Evolutionary conservation across 257 asterid genomes (phyloP).

Genomic region (Mentha longifolia): DNA sequence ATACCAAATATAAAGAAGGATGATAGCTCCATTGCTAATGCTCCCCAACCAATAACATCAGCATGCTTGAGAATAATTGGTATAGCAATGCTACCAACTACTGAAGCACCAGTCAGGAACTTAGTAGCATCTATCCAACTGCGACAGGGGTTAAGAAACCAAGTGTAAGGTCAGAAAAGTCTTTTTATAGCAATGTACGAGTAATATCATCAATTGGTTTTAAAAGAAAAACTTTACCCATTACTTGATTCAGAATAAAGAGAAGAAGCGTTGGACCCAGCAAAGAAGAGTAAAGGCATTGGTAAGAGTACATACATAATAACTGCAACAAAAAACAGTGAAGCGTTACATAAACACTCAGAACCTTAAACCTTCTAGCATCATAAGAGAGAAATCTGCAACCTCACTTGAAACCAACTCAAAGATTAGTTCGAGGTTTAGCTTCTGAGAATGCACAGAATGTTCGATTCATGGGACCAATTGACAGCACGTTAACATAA

Average conservation of each 20-base stretch:
- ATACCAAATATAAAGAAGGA: conserved; percentile 62
- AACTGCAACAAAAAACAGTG: conserved; percentile 54
- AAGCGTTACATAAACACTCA: conserved; percentile 23
- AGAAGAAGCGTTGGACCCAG: conserved; percentile 71
- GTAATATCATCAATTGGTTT: conserved; percentile 14
- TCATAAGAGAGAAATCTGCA: conserved; percentile 4
- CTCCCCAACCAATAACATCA: conserved; percentile 94
- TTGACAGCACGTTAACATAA: background rate
- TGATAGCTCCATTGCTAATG: conserved; percentile 88
- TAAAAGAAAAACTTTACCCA: conserved; percentile 50
- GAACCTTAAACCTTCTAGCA: conserved; percentile 28
- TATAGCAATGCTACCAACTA: conserved; percentile 88
- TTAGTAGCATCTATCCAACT: conserved; percentile 86
- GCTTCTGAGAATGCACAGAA: conserved; percentile 1
- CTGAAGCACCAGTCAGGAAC: conserved; percentile 88
- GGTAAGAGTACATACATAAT: conserved; percentile 85
- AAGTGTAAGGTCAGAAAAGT: conserved; percentile 29
- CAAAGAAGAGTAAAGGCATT: conserved; percentile 89
- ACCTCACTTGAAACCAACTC: conserved; percentile 21
- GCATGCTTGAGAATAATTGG: conserved; percentile 90
- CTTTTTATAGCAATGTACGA: conserved; percentile 2
- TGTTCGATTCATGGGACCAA: conserved; percentile 15
- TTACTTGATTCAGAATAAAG: conserved; percentile 67
- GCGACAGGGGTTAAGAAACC: conserved; percentile 33
- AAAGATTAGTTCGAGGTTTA: conserved; percentile 14